phyloP scores from a whole-genome alignment of 345 rosid genomes.

The Dipteronia sinensis region DNA sequence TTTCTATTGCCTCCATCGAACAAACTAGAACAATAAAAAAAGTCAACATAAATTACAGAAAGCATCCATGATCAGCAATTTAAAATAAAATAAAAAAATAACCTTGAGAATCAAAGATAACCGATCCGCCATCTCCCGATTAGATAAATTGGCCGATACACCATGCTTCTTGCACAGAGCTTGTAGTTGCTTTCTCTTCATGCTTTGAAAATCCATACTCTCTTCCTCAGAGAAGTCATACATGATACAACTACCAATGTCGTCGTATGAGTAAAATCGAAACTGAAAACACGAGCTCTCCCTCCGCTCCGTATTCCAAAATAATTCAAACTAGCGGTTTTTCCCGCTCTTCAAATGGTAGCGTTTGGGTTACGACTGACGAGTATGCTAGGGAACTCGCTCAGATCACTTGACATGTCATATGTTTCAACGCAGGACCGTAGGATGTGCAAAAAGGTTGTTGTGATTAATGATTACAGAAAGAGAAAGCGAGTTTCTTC shows the following conservation, averaged over 20 bases:
- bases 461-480: not conserved
- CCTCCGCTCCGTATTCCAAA: not conserved
- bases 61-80: not conserved
- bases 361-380: not conserved
- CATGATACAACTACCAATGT: not conserved
- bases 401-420: not conserved
- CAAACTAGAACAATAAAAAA: too few relatives aligned
- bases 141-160: constrained; percentile 58
- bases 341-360: constrained; percentile 14
- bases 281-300: too few relatives aligned
- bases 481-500: not conserved
- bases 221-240: not conserved
- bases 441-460: too few relatives aligned
- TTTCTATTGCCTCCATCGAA: not conserved
- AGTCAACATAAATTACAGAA: too few relatives aligned
- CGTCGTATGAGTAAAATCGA: not conserved
- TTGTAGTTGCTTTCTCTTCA: constrained; percentile 66
- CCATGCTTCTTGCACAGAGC: constrained; percentile 60
- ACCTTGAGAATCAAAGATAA: constrained; percentile 49
- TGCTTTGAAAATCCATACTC: constrained; percentile 41
- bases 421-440: too few relatives aligned
- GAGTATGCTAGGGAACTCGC: not conserved
- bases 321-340: not conserved
- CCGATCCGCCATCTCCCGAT: constrained; percentile 52
- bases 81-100: not conserved